phyloP scores from a whole-genome alignment of 2,329 filamentous ascomycete genomes.

The Zarea fungicola region DNA sequence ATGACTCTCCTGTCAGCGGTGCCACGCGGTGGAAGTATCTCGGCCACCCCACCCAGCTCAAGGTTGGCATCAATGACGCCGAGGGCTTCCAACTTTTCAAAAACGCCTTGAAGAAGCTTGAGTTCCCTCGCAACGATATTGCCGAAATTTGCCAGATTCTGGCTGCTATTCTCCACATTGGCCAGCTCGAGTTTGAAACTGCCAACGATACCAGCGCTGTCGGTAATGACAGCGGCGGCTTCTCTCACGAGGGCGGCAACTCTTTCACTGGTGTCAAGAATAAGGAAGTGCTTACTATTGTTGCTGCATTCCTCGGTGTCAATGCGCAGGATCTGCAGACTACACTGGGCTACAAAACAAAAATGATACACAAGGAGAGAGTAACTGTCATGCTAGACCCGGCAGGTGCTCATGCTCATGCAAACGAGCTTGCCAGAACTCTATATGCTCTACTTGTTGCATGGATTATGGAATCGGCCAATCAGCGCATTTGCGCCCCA shows the following conservation, averaged over 20 bases:
- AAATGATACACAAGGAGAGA: slow-evolving; percentile 90
- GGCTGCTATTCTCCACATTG: slow-evolving; percentile 92
- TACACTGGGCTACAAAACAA: slow-evolving; percentile 91
- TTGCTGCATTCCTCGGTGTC: slow-evolving; percentile 93
- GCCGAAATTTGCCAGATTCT: slow-evolving; percentile 95
- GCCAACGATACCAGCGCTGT: slow-evolving; percentile 72
- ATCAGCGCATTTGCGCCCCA: slow-evolving; percentile 78
- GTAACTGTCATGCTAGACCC: slow-evolving; percentile 99
- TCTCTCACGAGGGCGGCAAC: slow-evolving; percentile 89
- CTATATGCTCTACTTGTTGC: slow-evolving; percentile 91
- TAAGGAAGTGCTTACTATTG: slow-evolving; percentile 77
- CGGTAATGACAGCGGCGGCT: slow-evolving; percentile 90
- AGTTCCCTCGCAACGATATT: slow-evolving; percentile 89
- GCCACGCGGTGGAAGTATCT: slow-evolving; percentile 93
- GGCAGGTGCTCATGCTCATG: slow-evolving; percentile 80
- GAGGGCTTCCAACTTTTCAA: slow-evolving; percentile 98
- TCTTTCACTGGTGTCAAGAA: slow-evolving; percentile 85
- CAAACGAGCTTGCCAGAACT: slow-evolving; percentile 88
- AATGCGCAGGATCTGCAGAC: slow-evolving; percentile 74
- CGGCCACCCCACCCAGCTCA: slow-evolving; percentile 92
- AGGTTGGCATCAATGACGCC: slow-evolving; percentile 91
- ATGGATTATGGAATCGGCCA: slow-evolving; percentile 88
- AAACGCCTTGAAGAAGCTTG: slow-evolving; percentile 85
- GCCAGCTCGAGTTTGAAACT: slow-evolving; percentile 88
- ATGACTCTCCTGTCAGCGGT: slow-evolving; percentile 44